These are phyloP conservation scores for Lasiodiplodia sp. DNA, from an alignment of 2,329 filamentous ascomycete genomes.

Conservation along the genomic window DNA sequence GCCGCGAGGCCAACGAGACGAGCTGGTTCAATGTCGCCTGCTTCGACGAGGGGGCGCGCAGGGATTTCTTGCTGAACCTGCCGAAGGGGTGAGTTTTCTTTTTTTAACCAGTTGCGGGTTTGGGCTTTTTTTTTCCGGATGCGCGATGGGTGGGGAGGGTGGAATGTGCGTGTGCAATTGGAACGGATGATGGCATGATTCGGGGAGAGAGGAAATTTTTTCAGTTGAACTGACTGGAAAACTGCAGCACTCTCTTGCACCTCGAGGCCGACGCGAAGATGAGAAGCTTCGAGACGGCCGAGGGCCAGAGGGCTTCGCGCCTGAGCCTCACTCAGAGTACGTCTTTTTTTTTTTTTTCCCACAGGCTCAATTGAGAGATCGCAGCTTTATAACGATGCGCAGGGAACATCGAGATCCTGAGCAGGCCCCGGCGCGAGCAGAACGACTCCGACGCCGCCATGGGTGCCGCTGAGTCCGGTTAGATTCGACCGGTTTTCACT, in stretches of 20 bases:
- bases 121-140: neutral
- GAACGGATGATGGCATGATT: neutral
- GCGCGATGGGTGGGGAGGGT: too few species aligned
- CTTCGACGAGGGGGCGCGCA: constrained; percentile 74
- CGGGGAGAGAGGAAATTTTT: neutral
- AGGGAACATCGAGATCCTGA: constrained; percentile 59
- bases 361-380: too few species aligned
- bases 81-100: constrained; percentile 77
- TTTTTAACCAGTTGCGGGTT: neutral
- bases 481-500: neutral
- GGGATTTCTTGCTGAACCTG: constrained; percentile 75
- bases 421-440: constrained; percentile 38
- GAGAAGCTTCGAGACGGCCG: constrained; percentile 69
- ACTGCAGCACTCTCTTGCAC: constrained; percentile 73
- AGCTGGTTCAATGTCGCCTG: constrained; percentile 85
- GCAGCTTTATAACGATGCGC: too few species aligned
- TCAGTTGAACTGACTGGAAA: neutral
- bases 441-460: neutral
- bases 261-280: constrained; percentile 84
- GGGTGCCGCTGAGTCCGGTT: neutral
- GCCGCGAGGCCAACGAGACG: constrained; percentile 73
- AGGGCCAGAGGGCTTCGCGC: constrained; percentile 70
- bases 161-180: neutral
- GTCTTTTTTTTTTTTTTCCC: constrained; percentile 46
- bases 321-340: constrained; percentile 83